Conservation (phyloP, 192 early-diverging fungal species). For the Gryganskiella cystojenkinii region DNA sequence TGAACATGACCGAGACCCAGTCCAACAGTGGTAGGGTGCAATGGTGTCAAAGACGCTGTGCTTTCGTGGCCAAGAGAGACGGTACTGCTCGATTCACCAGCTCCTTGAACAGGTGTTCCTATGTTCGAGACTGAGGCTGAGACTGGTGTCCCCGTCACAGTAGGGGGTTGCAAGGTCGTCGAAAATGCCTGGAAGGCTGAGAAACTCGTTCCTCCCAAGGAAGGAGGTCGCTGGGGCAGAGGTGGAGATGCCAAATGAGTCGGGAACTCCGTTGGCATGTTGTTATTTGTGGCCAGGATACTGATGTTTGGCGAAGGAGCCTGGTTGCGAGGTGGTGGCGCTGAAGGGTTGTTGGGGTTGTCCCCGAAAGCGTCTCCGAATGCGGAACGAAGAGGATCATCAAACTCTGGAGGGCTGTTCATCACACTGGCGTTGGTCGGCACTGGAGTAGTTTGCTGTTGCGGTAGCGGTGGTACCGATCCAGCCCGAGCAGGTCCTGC, state of each 20-base stretch:
- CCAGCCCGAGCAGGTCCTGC: background rate
- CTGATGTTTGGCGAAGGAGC: constrained; percentile 24
- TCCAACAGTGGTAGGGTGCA: constrained; percentile 4
- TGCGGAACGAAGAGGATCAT: constrained; percentile 27
- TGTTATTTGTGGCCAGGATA: constrained; percentile 10
- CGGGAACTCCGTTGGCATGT: constrained; percentile 42
- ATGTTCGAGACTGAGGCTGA: background rate
- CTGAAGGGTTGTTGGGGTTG: background rate
- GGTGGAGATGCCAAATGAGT: constrained; percentile 44
- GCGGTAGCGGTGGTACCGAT: background rate
- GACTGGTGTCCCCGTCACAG: constrained; percentile 1
- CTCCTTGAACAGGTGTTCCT: background rate
- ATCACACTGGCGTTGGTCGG: background rate
- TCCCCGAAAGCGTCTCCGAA: background rate
- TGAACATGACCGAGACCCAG: constrained; percentile 9
- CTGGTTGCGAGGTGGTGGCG: background rate
- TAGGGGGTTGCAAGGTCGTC: constrained; percentile 4
- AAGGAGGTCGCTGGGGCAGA: constrained; percentile 22
- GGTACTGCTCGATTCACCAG: background rate
- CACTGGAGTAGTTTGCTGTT: background rate
- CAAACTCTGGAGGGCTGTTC: constrained; percentile 3
- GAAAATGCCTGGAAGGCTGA: constrained; percentile 33
- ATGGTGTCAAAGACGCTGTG: background rate
- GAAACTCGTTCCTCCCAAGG: constrained; percentile 23
- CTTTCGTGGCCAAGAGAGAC: background rate